Conservation (phyloP, 1,284 basidiomycete species). For the Microbotryum violaceum region DNA sequence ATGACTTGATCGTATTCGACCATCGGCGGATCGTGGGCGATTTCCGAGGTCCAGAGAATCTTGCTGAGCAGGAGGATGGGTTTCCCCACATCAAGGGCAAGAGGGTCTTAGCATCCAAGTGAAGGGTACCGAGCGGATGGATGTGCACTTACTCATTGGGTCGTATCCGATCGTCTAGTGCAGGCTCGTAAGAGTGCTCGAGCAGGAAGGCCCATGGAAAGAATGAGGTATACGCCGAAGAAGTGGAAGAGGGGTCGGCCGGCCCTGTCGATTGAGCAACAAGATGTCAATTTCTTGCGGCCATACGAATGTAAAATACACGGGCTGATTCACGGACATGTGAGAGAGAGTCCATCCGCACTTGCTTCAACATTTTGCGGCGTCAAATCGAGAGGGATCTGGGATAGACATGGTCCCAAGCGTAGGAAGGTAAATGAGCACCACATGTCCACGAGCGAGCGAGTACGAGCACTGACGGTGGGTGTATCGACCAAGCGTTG, state of each 20-base stretch:
- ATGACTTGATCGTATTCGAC: slow-evolving; percentile 70
- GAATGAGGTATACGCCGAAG: slow-evolving; percentile 49
- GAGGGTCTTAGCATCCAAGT: neutral
- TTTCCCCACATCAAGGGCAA: neutral
- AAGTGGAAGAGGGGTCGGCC: slow-evolving; percentile 8
- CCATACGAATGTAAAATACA: neutral
- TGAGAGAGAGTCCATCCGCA: slow-evolving; percentile 59
- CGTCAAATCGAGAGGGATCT: slow-evolving; percentile 69
- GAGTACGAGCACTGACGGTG: slow-evolving; percentile 48
- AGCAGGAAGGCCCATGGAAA: slow-evolving; percentile 83
- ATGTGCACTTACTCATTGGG: slow-evolving; percentile 44
- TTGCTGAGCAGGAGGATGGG: slow-evolving; percentile 47
- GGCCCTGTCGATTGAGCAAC: slow-evolving; percentile 20
- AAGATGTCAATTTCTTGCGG: slow-evolving; percentile 9
- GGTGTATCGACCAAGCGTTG: slow-evolving; percentile 82
- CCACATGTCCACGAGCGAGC: neutral
- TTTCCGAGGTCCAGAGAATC: slow-evolving; percentile 71
- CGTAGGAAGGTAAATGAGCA: neutral
- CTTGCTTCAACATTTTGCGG: slow-evolving; percentile 57
- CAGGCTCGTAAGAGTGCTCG: slow-evolving; percentile 65
- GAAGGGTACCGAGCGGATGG: neutral
- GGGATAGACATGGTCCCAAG: neutral
- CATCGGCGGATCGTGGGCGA: slow-evolving; percentile 65
- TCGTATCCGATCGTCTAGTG: slow-evolving; percentile 34
- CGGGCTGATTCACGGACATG: slow-evolving; percentile 48